These are phyloP conservation scores for Drechslerella coelobrocha DNA, from an alignment of 2,329 filamentous ascomycete genomes.

Conservation along the genomic window DNA sequence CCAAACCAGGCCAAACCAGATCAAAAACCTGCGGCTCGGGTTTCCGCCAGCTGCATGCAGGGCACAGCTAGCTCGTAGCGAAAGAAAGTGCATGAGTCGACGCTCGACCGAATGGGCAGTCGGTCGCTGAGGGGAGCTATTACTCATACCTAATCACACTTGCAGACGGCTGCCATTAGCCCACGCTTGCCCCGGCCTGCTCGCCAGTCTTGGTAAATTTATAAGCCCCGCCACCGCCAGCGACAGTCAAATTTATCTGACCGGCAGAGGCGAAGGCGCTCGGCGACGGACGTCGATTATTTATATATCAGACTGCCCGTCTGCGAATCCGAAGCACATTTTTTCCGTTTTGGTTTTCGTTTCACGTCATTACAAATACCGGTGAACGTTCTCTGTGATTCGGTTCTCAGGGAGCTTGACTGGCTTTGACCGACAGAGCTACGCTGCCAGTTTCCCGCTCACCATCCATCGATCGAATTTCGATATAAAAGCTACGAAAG, in stretches of 20 bases:
- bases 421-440: neutral
- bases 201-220: constrained; percentile 27
- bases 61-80: neutral
- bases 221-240: constrained; percentile 32
- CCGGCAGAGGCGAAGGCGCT: constrained; percentile 2
- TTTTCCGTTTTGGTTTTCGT: neutral
- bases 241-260: neutral
- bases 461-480: constrained; percentile 1
- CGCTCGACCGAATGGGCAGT: constrained; percentile 1
- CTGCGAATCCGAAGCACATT: neutral
- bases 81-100: neutral
- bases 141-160: constrained; percentile 22
- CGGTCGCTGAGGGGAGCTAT: constrained; percentile 3
- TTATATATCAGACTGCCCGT: too few species aligned
- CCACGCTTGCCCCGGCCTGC: too few species aligned
- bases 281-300: too few species aligned
- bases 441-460: neutral
- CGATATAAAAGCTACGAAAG: constrained; percentile 1
- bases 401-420: constrained; percentile 46
- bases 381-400: constrained; percentile 32
- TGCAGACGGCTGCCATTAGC: too few species aligned
- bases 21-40: neutral
- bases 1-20: neutral
- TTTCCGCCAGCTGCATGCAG: constrained; percentile 1
- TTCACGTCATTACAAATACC: neutral